phyloP scores from a whole-genome alignment of 306 rosid species.

The Sophora flavescens region DNA sequence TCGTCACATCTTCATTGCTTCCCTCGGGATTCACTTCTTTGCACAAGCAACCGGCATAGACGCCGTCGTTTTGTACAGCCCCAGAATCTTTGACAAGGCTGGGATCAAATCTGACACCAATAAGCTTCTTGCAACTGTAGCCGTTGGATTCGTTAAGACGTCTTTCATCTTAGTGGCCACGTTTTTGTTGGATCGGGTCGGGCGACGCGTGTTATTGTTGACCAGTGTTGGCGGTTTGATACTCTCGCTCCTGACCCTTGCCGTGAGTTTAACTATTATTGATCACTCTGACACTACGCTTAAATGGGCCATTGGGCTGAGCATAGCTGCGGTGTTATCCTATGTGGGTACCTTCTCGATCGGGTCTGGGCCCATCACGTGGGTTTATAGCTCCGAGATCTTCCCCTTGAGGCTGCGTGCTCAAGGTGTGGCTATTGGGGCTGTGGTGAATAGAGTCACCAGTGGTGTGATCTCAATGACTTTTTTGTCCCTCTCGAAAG shows the following conservation, averaged over 20 bases:
- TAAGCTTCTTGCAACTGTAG: constrained; percentile 68
- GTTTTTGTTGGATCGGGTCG: constrained; percentile 62
- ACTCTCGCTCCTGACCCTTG: constrained; percentile 51
- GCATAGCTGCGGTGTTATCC: constrained; percentile 49
- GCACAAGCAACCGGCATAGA: constrained; percentile 80
- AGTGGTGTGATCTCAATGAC: constrained; percentile 76
- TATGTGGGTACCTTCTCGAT: constrained; percentile 69
- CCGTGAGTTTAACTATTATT: constrained; percentile 48
- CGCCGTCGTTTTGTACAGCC: constrained; percentile 82
- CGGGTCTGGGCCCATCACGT: constrained; percentile 80
- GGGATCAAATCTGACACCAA: constrained; percentile 52
- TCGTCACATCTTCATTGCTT: constrained; percentile 69
- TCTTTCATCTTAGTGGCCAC: constrained; percentile 70
- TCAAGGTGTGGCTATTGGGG: constrained; percentile 71
- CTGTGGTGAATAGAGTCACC: constrained; percentile 55
- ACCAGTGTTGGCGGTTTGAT: constrained; percentile 67
- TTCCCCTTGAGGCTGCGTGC: constrained; percentile 57
- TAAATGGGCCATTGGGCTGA: constrained; percentile 59
- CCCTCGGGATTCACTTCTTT: constrained; percentile 74
- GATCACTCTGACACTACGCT: not conserved
- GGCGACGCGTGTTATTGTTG: constrained; percentile 71
- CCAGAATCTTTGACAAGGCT: constrained; percentile 68
- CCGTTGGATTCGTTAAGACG: constrained; percentile 73
- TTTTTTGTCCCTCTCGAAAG: constrained; percentile 57
- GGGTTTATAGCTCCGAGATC: constrained; percentile 81